Base-by-base conservation (phyloP, 345 rosid species). In the Psidium guajava region DNA sequence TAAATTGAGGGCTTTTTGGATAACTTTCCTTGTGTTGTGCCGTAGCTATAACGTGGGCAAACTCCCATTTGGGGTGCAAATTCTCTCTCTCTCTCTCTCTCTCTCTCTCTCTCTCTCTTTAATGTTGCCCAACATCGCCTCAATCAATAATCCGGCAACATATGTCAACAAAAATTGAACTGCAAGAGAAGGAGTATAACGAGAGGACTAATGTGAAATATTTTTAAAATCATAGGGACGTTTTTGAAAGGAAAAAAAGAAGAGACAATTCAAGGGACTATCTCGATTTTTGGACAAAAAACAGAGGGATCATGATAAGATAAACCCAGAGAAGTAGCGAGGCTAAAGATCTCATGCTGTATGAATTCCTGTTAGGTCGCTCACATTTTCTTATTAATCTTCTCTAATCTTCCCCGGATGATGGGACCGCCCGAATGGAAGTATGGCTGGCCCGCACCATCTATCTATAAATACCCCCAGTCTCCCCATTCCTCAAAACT, bases 401-500 rank as follows among this genome's bases (percentile, higher is more conserved):
- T 0, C 40, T 14, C 40, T 13, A 3, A 14, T 59, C 74, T 61
- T 61, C 27, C 74, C 74, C 2, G n/a, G n/a, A n/a, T 58, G 0
- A 14, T 3, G 1, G 0, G 0, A n/a, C 69, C 27, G 69, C 36
- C 69, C 18, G 1, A 11, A 6, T 2, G 6, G 11, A 58, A 5
- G 28, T 3, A 5, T 1, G 64, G 28, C 6, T 18, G 2, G 32
- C 18, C 2, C 36, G 20, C 54, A 6, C 0, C 18, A 20, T 13
- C 6, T 13, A 42, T 4, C 74, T 61, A 15, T 28, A 28, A 28
- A 28, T 61, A 28, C 11, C 3, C 21, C 74, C 15, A 6, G 1
- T 15, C 42, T 28, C 21, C 11, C 11, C 0, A 0, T 7, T 15
- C 0, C 3, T 1, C 11, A 28, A 7, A 61, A 0, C 74, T 61